Evolutionary conservation across 148 eudicot genomes (phyloP), one percentile per base, ranked within the genome.

Genomic region (Rhododendron ovatum): DNA sequence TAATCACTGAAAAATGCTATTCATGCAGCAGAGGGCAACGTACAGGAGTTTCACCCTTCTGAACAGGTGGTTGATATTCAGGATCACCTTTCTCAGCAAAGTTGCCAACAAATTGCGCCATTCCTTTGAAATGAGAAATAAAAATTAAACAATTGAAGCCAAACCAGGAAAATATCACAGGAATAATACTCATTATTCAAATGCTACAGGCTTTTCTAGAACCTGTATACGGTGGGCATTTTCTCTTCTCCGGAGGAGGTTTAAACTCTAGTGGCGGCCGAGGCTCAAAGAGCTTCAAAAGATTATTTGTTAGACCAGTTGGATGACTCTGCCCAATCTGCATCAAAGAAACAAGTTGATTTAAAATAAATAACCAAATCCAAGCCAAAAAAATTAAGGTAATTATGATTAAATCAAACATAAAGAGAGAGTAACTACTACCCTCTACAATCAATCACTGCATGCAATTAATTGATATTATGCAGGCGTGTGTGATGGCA

Each of bases 311-410:
- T 88, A 98, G 86, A 57, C 99, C 99, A 65, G 99, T 98, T 22
- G 99, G 98, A 89, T 98, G 99, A 83, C 95, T 91, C 87, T 92
- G 94, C 48, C 96, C 99, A 89, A 98, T 95, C 99, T 98, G 94
- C 79, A 83, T 43, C 79, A 50, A 43, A 50, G 59, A 26, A 33
- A 81, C 50, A 48, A 13, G 26, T 3, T 48, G 48, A 80, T 20
- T 1, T 10, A 37, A 14, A 67, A 3, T 37, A 17, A 26, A 73
- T 20, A 22, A 24, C 12, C 39, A 18, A 63, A 39, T 9, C 13
- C 41, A n/a, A 76, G 6, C 57, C 9, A 41, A 39, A 8, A 51
- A 86, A 20, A 17, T 30, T 8, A n/a, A 81, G 51, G 48, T 24
- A 80, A 57, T 37, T 47, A 67, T 37, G 24, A 22, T 24, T 61